Percentiles rank a stretch among this genome's conserved stretches.
Conservation (phyloP, 805 yeast genomes). For the Hanseniaspora osmophila region DNA sequence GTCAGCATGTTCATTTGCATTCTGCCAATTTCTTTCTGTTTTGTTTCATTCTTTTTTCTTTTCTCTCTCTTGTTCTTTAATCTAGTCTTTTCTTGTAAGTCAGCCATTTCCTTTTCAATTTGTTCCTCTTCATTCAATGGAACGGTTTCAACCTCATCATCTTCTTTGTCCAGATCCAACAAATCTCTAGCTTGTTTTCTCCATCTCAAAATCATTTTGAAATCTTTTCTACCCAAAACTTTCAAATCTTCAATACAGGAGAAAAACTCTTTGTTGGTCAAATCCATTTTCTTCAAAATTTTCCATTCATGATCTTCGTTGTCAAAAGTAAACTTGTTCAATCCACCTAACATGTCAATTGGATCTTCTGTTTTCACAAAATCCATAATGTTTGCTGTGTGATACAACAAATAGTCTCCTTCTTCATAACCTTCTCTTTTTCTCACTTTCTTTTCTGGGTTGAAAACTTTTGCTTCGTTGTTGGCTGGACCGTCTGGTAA, state of each 20-base stretch:
- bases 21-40: constrained; percentile 77
- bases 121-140: constrained; percentile 76
- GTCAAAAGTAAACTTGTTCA: constrained; percentile 50
- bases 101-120: constrained; percentile 72
- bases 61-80: constrained; percentile 64
- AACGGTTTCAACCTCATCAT: constrained; percentile 46
- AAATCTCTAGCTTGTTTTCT: constrained; percentile 72
- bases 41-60: constrained; percentile 65
- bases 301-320: constrained; percentile 56
- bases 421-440: constrained; percentile 95
- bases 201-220: constrained; percentile 73
- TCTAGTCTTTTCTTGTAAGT: constrained; percentile 56
- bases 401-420: constrained; percentile 64
- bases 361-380: constrained; percentile 76
- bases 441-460: constrained; percentile 84
- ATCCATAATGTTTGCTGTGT: constrained; percentile 60
- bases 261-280: constrained; percentile 63
- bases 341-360: constrained; percentile 63
- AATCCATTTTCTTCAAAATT: constrained; percentile 52
- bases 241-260: constrained; percentile 84
- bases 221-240: constrained; percentile 89
- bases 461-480: constrained; percentile 83
- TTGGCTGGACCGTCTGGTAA: constrained; percentile 58
- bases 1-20: constrained; percentile 95
- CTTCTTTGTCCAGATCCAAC: constrained; percentile 48